Percentiles rank a stretch among this genome's conserved stretches.
Conservation (phyloP, 352 stramenopile genomes). For the Elongisporangium anandrum region DNA sequence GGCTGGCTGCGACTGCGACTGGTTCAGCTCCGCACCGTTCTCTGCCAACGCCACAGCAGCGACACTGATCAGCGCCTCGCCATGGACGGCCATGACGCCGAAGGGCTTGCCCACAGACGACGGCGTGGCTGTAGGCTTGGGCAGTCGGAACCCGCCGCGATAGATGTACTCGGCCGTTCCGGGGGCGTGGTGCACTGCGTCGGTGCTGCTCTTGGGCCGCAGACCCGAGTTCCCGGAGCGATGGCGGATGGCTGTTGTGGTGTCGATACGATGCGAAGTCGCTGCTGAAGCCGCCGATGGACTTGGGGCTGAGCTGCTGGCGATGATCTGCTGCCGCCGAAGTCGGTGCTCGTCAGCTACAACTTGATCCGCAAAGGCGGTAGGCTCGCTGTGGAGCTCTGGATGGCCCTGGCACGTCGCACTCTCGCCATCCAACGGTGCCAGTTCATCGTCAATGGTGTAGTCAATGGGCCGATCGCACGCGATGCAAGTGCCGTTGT, state of each 20-base stretch:
- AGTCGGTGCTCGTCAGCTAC: slow-evolving; percentile 28
- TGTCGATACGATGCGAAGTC: slow-evolving; percentile 41
- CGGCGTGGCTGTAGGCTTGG: slow-evolving; percentile 13
- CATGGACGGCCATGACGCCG: neutral
- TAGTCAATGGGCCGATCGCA: slow-evolving; percentile 53
- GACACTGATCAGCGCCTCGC: slow-evolving; percentile 5
- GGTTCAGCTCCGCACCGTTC: neutral
- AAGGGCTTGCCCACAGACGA: neutral
- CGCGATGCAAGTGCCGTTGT: slow-evolving; percentile 56
- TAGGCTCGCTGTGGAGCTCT: slow-evolving; percentile 1
- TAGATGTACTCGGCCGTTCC: slow-evolving; percentile 54
- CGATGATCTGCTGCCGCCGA: slow-evolving; percentile 18
- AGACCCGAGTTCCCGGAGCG: slow-evolving; percentile 28
- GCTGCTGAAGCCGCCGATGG: slow-evolving; percentile 3
- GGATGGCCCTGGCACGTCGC: neutral
- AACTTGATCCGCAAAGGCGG: slow-evolving; percentile 11
- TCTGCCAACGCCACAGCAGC: slow-evolving; percentile 8
- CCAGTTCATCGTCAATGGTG: slow-evolving; percentile 9
- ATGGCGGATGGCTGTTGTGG: slow-evolving; percentile 32
- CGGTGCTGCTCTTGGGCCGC: slow-evolving; percentile 23
- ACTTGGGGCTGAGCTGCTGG: neutral
- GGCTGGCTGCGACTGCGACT: neutral
- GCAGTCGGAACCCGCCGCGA: slow-evolving; percentile 52
- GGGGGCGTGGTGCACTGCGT: slow-evolving; percentile 32
- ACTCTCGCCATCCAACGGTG: neutral